These are phyloP conservation scores for Bacterosira constricta DNA, from an alignment of 108 stramenopile species.

Conservation along the genomic window DNA sequence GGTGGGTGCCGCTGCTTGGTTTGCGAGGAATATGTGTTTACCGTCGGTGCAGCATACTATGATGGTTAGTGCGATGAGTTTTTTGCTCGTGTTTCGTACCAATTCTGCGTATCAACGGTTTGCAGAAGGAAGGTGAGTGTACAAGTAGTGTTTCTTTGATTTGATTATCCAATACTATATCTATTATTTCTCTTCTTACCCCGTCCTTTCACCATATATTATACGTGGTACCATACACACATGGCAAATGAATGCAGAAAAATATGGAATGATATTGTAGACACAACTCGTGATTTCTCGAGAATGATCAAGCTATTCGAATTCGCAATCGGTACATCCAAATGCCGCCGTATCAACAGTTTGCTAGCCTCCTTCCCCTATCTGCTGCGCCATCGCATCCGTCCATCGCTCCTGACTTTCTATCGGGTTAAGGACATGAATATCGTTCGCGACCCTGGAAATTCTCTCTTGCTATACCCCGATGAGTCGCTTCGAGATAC, in stretches of 20 bases:
- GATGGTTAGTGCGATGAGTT: constrained; percentile 81
- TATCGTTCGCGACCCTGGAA: constrained; percentile 71
- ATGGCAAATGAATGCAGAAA: constrained; percentile 26
- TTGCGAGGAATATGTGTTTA: constrained; percentile 53
- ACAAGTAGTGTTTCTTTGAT: background rate
- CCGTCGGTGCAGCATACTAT: constrained; percentile 76
- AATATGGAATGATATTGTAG: constrained; percentile 79
- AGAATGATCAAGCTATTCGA: constrained; percentile 85
- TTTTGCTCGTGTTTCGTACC: constrained; percentile 91
- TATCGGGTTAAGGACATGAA: constrained; percentile 63
- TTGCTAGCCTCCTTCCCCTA: constrained; percentile 87
- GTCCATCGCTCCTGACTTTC: constrained; percentile 71
- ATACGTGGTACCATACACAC: background rate
- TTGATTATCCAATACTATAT: background rate
- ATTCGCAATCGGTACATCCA: constrained; percentile 70
- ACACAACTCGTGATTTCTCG: constrained; percentile 77
- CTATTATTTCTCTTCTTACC: background rate
- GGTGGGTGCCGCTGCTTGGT: background rate
- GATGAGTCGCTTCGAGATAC: constrained; percentile 52
- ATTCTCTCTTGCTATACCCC: constrained; percentile 78
- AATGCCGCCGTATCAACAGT: constrained; percentile 65
- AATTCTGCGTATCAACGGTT: constrained; percentile 92
- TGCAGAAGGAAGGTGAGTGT: constrained; percentile 75
- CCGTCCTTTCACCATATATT: background rate
- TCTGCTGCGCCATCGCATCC: constrained; percentile 78